These are phyloP conservation scores for Phytophthora ohioensis DNA, from an alignment of 352 stramenopile genomes.

Conservation along the genomic window DNA sequence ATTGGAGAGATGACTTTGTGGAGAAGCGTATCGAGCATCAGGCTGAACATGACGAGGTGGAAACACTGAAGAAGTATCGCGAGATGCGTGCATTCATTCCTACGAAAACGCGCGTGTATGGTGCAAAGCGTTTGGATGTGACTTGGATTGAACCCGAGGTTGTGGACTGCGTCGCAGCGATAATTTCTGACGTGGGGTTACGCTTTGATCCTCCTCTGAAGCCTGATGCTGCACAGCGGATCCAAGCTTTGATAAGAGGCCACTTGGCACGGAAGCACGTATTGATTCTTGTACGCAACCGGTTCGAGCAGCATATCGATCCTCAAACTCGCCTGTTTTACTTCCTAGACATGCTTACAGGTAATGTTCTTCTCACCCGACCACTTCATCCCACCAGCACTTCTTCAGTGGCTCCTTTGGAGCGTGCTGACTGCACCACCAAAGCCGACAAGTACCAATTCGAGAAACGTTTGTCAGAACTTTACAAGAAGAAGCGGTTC, in stretches of 20 bases:
- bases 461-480: conserved; percentile 43
- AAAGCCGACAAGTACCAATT: conserved; percentile 63
- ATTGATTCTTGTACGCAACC: conserved; percentile 40
- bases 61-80: conserved; percentile 18
- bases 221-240: conserved; percentile 61
- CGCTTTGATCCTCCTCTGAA: conserved; percentile 40
- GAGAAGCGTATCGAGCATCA: conserved; percentile 45
- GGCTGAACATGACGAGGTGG: conserved; percentile 29
- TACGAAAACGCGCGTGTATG: conserved; percentile 56
- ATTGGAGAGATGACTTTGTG: conserved; percentile 64
- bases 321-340: conserved; percentile 60
- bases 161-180: conserved; percentile 55
- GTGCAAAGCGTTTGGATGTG: conserved; percentile 55
- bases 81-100: conserved; percentile 45
- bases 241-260: conserved; percentile 63
- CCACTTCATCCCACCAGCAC: conserved; percentile 50
- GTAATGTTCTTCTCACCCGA: conserved; percentile 48
- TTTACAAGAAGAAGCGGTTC: conserved; percentile 55
- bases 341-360: conserved; percentile 57
- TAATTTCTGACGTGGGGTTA: conserved; percentile 48
- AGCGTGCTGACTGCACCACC: conserved; percentile 49
- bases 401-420: conserved; percentile 48
- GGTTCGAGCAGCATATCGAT: conserved; percentile 56
- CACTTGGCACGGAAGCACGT: conserved; percentile 52
- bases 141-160: conserved; percentile 73